Evolutionary conservation across 176 grass and related monocot genomes (phyloP), one percentile per base, ranked within the genome.

Genomic region (Echinochloa phyllopogon): DNA sequence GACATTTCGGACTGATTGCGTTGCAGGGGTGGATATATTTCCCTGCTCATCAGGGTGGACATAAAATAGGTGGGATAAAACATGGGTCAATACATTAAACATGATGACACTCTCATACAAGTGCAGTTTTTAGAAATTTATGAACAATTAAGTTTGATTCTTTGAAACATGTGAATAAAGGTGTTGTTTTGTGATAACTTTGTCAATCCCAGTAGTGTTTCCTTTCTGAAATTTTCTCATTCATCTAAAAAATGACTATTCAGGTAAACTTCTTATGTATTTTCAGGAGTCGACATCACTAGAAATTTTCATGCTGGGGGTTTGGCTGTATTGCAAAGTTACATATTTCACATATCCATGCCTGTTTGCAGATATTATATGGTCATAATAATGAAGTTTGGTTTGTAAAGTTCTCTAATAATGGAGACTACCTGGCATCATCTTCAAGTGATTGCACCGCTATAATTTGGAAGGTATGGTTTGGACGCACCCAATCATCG

Each of bases 361-460:
- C 74, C 47, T 91, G 47, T 90, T 72, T 94, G 91, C 93, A 99
- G 96, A 90, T 94, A 89, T 87, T 99, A 87, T 90, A 58, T 89
- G 89, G 83, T 69, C 96, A 99, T 77, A 94, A 86, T 72, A 94
- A 99, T 87, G 96, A 99, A 89, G 96, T 99, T 70, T 99, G 96
- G 96, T 96, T 96, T 94, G 86, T 96, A 89, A 94, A 89, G 92
- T 99, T 99, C 74, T 99, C 96, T 82, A 87, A 95, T 87, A 91
- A 94, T 84, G 96, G 96, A 74, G 90, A 87, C 33, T 99, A 94
- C 58, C 78, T 99, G 53, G 96, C 91, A 85, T 92, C 96, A 72
- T 96, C 96, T 52, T 99, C 96, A 53, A 84, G 89, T 75, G 96
- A 99, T 92, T 96, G 87, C 84, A 99, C 96, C 2, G 91, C 93